Conservation (phyloP, 768 basidiomycete species). For the Lactifluus pinguis region DNA sequence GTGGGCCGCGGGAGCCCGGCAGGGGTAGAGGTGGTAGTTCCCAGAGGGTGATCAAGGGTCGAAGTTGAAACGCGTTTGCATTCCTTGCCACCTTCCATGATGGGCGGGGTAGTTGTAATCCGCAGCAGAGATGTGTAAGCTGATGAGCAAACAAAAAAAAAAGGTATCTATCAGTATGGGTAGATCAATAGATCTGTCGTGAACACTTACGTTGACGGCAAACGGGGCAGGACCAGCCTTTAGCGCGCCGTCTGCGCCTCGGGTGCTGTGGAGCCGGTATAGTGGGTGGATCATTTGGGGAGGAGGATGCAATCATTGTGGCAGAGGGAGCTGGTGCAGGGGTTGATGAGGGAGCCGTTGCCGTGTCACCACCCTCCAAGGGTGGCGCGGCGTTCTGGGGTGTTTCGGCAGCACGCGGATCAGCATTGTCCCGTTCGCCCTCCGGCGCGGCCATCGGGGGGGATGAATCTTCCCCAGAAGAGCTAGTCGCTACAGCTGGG, state of each 20-base stretch:
- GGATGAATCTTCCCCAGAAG: constrained; percentile 14
- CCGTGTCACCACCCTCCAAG: constrained; percentile 12
- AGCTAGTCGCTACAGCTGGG: constrained; percentile 25
- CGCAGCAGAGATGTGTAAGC: constrained; percentile 40
- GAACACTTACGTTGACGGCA: constrained; percentile 79
- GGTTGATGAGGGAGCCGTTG: neutral
- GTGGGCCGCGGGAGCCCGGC: neutral
- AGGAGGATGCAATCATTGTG: constrained; percentile 11
- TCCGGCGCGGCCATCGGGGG: neutral
- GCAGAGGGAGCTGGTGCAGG: constrained; percentile 9
- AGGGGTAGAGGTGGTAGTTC: neutral
- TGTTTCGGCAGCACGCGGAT: constrained; percentile 1
- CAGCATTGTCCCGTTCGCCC: neutral
- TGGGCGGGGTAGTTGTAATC: constrained; percentile 29
- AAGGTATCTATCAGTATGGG: neutral
- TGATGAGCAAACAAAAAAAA: constrained; percentile 3
- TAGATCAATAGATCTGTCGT: neutral
- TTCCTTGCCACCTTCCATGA: constrained; percentile 10
- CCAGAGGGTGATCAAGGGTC: constrained; percentile 14
- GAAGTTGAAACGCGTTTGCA: constrained; percentile 20
- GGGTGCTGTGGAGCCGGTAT: constrained; percentile 29
- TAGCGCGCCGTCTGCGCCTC: constrained; percentile 81
- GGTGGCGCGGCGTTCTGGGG: constrained; percentile 8
- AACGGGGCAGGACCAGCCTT: constrained; percentile 97
- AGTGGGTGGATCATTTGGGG: constrained; percentile 14